Base-by-base conservation (phyloP, 2,329 filamentous ascomycete genomes). In the Pseudogymnoascus sp. region DNA sequence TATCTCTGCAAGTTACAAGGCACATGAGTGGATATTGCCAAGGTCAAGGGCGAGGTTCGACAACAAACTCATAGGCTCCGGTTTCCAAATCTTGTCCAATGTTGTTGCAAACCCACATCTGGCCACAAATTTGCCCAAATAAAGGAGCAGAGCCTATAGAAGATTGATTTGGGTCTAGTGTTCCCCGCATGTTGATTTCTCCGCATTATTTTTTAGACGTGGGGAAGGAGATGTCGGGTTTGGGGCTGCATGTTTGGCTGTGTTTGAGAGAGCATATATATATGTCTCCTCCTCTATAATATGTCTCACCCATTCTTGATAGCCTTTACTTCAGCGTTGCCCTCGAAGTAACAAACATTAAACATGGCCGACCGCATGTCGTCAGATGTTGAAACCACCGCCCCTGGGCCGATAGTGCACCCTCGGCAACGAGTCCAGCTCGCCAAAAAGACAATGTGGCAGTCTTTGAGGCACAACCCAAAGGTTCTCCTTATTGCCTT, bases 401-500 rank as follows among this genome's bases (percentile, higher is more conserved):
- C 40, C 40, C 40, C 40, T 2, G 19, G 19, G 16, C 40, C 8
- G 40, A 21, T 42, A 42, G 40, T 42, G 40, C 40, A 42, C 40
- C 40, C 40, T 42, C 40, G 40, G 16, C 16, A 42, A 53, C 35
- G 62, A 64, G 21, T 65, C 50, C 40, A 66, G 60, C 7, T 63
- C 24, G 47, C 42, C n/a, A 61, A 40, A 40, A 63, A 65, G 26
- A 64, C 64, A 14, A 60, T 65, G 42, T 75, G 72, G 73, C 68
- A 69, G 59, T 69, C 72, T n/a, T 68, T 75, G 31, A 64, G 67
- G 19, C 64, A 56, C 42, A 77, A 76, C 63, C 74, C 74, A 44
- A 76, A 76, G 64, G 68, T 76, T 26, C 65, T 77, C 31, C 68
- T 76, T 53, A 76, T 77, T 62, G 74, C 75, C 6, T 69, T 76